These are phyloP conservation scores for Mycena indigotica DNA, from an alignment of 768 basidiomycete species.

Conservation along the genomic window DNA sequence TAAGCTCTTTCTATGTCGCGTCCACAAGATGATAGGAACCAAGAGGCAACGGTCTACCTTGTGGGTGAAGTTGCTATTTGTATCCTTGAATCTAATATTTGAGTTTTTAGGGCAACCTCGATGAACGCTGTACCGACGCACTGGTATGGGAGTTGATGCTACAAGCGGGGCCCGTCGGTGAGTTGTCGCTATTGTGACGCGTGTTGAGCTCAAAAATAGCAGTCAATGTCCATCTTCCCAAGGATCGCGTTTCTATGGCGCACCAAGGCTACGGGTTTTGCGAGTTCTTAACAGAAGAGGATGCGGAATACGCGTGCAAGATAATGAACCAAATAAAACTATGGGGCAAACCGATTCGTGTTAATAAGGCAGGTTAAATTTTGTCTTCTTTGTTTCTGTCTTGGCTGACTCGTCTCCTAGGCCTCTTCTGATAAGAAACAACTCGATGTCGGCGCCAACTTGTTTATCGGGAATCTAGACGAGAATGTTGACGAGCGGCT, in stretches of 20 bases:
- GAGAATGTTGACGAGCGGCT: constrained; percentile 93
- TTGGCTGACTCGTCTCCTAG: constrained; percentile 42
- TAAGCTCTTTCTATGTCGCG: constrained; percentile 65
- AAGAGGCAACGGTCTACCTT: constrained; percentile 88
- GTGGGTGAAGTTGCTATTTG: constrained; percentile 39
- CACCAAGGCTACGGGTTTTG: constrained; percentile 99
- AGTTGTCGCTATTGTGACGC: constrained; percentile 34
- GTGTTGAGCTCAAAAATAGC: constrained; percentile 6
- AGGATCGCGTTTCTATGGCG: constrained; percentile 96
- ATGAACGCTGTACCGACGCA: constrained; percentile 92
- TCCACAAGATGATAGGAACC: constrained; percentile 86
- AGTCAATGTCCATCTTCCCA: constrained; percentile 98
- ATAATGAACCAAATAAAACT: constrained; percentile 99
- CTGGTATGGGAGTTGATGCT: constrained; percentile 98
- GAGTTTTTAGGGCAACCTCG: constrained; percentile 86
- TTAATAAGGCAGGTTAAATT: constrained; percentile 81
- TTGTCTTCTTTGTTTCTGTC: not conserved
- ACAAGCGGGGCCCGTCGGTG: constrained; percentile 98
- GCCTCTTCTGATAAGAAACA: constrained; percentile 98
- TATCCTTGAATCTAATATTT: constrained; percentile 9
- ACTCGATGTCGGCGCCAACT: constrained; percentile 95
- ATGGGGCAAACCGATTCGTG: constrained; percentile 97
- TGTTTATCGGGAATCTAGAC: constrained; percentile 95
- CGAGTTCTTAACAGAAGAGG: constrained; percentile 98
- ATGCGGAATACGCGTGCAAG: constrained; percentile 99